Evolutionary conservation across 2,329 filamentous ascomycete species (phyloP).

Genomic region (Nemania bipapillata): DNA sequence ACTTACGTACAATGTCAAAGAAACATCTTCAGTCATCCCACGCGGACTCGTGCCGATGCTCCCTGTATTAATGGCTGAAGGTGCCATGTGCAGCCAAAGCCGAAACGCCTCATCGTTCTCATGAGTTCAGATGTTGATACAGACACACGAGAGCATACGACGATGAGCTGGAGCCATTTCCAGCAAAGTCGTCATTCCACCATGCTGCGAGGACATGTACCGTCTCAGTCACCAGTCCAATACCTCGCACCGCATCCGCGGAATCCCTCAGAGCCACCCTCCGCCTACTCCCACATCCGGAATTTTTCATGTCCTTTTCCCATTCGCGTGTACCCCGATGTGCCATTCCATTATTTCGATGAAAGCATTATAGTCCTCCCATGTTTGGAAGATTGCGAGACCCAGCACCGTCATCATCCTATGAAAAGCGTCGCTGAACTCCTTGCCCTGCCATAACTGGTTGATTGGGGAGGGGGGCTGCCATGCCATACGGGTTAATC

Average conservation of each 20-base stretch:
- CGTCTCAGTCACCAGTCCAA: slow-evolving; percentile 34
- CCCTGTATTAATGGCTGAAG: slow-evolving; percentile 39
- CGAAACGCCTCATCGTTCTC: slow-evolving; percentile 50
- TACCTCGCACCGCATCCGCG: slow-evolving; percentile 21
- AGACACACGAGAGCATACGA: slow-evolving; percentile 46
- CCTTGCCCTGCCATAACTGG: slow-evolving; percentile 67
- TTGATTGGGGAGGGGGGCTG: slow-evolving; percentile 62
- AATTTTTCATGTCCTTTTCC: slow-evolving; percentile 31
- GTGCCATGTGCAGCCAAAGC: slow-evolving; percentile 46
- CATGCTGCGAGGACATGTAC: slow-evolving; percentile 41
- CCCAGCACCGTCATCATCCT: slow-evolving; percentile 49
- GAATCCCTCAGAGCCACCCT: slow-evolving; percentile 2
- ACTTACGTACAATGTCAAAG: slow-evolving; percentile 47
- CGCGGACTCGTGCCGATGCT: slow-evolving; percentile 38
- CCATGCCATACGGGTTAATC: slow-evolving; percentile 71
- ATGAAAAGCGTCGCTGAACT: slow-evolving; percentile 68
- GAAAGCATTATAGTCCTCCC: slow-evolving; percentile 13
- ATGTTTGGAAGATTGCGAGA: slow-evolving; percentile 27
- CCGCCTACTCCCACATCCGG: slow-evolving; percentile 8
- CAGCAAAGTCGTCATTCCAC: slow-evolving; percentile 32
- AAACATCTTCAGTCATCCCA: slow-evolving; percentile 37
- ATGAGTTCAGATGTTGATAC: slow-evolving; percentile 55
- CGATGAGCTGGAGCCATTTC: slow-evolving; percentile 21
- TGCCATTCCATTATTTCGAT: slow-evolving; percentile 8
- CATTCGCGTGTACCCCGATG: not conserved